A percentile compares a stretch with the other conserved stretches of the same genome.
Conservation (phyloP, 306 rosid genomes). For the Begonia loranthoides region DNA sequence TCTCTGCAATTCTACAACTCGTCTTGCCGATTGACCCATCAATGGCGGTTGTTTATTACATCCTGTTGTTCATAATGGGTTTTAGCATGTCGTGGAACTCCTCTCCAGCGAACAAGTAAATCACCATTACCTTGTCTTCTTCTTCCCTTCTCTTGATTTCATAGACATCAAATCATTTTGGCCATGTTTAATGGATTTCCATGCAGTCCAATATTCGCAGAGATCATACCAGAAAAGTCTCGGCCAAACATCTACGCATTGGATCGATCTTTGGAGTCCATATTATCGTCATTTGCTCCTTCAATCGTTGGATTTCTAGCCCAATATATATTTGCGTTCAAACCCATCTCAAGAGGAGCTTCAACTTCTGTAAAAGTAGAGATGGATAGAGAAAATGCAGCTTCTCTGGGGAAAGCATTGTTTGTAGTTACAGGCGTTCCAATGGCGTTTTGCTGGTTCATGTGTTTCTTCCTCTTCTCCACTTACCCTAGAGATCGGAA, state of each 20-base stretch:
- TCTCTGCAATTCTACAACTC: background rate
- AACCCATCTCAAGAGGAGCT: conserved; percentile 48
- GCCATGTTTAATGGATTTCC: background rate
- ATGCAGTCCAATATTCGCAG: conserved; percentile 93
- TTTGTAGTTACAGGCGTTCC: conserved; percentile 62
- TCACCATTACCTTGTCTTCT: background rate
- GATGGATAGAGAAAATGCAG: conserved; percentile 69
- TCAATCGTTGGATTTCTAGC: conserved; percentile 70
- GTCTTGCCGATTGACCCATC: conserved; percentile 1
- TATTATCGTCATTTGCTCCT: conserved; percentile 75
- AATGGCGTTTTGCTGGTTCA: conserved; percentile 40
- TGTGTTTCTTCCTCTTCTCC: conserved; percentile 60
- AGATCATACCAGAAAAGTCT: conserved; percentile 77
- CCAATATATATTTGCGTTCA: conserved; percentile 54
- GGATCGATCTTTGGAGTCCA: conserved; percentile 60
- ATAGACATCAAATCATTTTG: background rate
- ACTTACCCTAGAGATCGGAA: conserved; percentile 84
- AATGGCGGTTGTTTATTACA: background rate
- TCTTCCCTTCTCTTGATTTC: no score
- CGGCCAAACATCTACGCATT: conserved; percentile 68
- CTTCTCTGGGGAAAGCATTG: conserved; percentile 65
- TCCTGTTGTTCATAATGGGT: background rate
- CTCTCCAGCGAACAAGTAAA: background rate
- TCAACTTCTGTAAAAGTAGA: conserved; percentile 30
- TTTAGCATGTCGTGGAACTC: background rate